Conservation (phyloP, 2,329 filamentous ascomycete species). For the Nemania abortiva region DNA sequence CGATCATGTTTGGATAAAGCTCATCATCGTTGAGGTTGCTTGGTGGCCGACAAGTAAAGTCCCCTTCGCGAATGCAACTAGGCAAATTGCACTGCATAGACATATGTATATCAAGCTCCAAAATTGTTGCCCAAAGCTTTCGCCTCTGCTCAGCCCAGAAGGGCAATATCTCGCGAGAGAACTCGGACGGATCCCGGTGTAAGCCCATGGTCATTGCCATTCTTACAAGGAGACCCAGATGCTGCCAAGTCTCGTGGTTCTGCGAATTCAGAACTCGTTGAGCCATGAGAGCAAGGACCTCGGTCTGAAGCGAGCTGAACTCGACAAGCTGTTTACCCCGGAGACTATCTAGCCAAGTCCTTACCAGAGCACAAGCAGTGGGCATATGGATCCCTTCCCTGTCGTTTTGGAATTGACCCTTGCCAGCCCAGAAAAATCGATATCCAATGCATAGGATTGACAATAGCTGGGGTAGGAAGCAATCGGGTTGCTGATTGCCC, state of each 20-base stretch:
- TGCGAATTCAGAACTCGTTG: constrained; percentile 63
- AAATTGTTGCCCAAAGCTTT: constrained; percentile 68
- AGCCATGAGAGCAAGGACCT: constrained; percentile 64
- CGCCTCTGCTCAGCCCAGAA: constrained; percentile 67
- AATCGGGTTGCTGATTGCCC: constrained; percentile 59
- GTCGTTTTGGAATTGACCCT: constrained; percentile 62
- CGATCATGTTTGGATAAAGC: constrained; percentile 60
- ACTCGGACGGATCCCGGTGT: constrained; percentile 68
- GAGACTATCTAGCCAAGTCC: constrained; percentile 65
- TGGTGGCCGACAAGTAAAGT: constrained; percentile 66
- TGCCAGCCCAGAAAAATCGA: constrained; percentile 64
- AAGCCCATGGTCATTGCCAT: constrained; percentile 71
- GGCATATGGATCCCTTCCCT: constrained; percentile 69
- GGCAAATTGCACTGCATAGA: constrained; percentile 66
- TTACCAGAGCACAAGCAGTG: constrained; percentile 67
- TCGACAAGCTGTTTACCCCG: constrained; percentile 66
- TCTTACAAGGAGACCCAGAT: constrained; percentile 66
- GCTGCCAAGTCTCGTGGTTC: constrained; percentile 65
- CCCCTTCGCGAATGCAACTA: constrained; percentile 63
- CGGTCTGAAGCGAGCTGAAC: constrained; percentile 62
- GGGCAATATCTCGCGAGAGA: constrained; percentile 60
- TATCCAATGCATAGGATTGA: constrained; percentile 66
- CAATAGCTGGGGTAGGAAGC: constrained; percentile 66
- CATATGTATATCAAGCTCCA: constrained; percentile 68
- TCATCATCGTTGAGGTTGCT: constrained; percentile 66